A percentile compares a stretch with the other conserved stretches of the same genome.
phyloP scores from a whole-genome alignment of 2,329 filamentous ascomycete genomes.

The Myriosclerotinia scirpicola region DNA sequence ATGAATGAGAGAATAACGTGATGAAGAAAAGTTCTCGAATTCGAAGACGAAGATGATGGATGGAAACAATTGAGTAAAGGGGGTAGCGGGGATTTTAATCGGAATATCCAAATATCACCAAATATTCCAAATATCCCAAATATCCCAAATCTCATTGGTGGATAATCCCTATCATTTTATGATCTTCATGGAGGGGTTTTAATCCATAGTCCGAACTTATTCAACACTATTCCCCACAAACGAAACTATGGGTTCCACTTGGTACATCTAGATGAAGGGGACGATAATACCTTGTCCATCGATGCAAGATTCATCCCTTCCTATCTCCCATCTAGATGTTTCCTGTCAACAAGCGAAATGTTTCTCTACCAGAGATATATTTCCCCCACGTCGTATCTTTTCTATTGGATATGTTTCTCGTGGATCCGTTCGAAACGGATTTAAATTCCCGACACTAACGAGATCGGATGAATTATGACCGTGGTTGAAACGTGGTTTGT shows the following conservation, averaged over 20 bases:
- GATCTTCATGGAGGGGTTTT: too few relatives aligned
- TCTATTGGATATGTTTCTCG: not conserved
- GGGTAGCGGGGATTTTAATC: too few relatives aligned
- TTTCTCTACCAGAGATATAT: not conserved
- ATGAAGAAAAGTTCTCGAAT: not conserved
- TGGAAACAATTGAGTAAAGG: too few relatives aligned
- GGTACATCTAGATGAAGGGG: not conserved
- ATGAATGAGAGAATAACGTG: not conserved
- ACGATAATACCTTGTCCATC: not conserved
- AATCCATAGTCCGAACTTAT: not conserved
- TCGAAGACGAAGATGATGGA: not conserved
- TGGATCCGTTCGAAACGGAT: not conserved
- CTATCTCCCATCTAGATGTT: not conserved
- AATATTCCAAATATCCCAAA: too few relatives aligned
- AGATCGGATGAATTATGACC: not conserved
- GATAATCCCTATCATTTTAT: too few relatives aligned
- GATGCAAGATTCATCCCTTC: not conserved
- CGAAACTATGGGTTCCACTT: not conserved
- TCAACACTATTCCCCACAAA: not conserved
- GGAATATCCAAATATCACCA: too few relatives aligned
- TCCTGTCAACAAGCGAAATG: not conserved
- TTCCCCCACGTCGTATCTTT: not conserved
- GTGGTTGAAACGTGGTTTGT: not conserved
- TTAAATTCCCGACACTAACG: not conserved
- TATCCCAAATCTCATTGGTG: too few relatives aligned